phyloP scores from a whole-genome alignment of 495 filamentous ascomycete species.

The Articulospora tetracladia region DNA sequence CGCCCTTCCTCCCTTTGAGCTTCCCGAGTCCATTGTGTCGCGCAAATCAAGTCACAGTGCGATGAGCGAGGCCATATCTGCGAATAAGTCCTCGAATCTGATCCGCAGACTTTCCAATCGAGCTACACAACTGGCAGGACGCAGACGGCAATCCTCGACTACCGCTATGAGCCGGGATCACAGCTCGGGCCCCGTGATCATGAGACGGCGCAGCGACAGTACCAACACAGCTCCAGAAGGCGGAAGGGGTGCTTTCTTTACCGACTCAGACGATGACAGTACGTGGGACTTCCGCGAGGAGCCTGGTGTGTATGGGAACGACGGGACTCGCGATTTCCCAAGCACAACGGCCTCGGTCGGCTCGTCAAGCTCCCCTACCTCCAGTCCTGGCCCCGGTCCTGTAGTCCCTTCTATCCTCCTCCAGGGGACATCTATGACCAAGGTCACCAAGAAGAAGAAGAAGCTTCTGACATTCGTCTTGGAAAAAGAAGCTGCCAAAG shows the following conservation, averaged over 20 bases:
- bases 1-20: slow-evolving; percentile 44
- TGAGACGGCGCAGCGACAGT: slow-evolving; percentile 84
- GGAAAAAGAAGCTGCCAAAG: slow-evolving; percentile 76
- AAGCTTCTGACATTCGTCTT: slow-evolving; percentile 73
- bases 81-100: slow-evolving; percentile 44
- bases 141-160: slow-evolving; percentile 67
- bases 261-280: slow-evolving; percentile 62
- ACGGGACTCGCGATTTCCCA: slow-evolving; percentile 30
- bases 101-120: slow-evolving; percentile 26
- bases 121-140: slow-evolving; percentile 22
- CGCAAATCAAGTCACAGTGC: slow-evolving; percentile 40
- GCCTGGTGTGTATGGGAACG: slow-evolving; percentile 22
- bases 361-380: slow-evolving; percentile 28
- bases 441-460: slow-evolving; percentile 77
- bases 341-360: slow-evolving; percentile 33
- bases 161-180: slow-evolving; percentile 72
- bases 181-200: slow-evolving; percentile 82
- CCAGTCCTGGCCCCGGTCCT: slow-evolving; percentile 49
- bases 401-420: slow-evolving; percentile 67
- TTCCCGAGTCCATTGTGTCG: slow-evolving; percentile 49
- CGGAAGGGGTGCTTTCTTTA: slow-evolving; percentile 50
- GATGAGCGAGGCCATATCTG: slow-evolving; percentile 45
- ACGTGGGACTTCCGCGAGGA: slow-evolving; percentile 32
- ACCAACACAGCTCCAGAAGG: slow-evolving; percentile 57
- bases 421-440: slow-evolving; percentile 70